Evolutionary conservation across 345 rosid genomes (phyloP).

Genomic region (Gossypium turneri): DNA sequence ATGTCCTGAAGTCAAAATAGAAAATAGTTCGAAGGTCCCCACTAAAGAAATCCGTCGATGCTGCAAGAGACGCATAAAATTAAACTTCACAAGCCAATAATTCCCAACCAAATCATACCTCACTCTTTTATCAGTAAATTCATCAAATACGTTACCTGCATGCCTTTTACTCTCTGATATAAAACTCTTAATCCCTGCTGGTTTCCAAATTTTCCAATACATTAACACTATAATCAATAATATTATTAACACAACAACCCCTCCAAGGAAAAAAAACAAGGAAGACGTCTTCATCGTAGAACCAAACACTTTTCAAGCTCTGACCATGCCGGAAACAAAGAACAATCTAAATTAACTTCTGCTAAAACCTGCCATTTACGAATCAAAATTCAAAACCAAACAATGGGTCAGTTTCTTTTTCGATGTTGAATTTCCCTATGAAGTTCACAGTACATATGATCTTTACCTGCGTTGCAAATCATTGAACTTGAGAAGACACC

Average conservation of each 20-base stretch:
- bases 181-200: background rate
- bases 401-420: background rate
- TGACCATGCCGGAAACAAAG: background rate
- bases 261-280: conserved; percentile 18
- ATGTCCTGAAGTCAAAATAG: conserved; percentile 43
- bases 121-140: background rate
- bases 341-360: background rate
- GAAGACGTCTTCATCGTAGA: background rate
- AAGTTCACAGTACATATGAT: background rate
- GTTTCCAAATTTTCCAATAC: conserved; percentile 11
- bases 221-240: background rate
- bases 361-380: background rate
- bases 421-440: background rate
- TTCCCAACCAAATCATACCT: background rate
- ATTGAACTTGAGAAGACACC: too few relatives aligned
- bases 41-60: conserved; percentile 31
- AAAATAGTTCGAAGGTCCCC: conserved; percentile 43
- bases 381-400: background rate
- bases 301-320: background rate
- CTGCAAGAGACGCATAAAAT: conserved; percentile 23
- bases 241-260: conserved; percentile 5
- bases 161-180: background rate
- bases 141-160: conserved; percentile 7
- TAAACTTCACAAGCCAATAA: background rate
- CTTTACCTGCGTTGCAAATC: background rate